phyloP scores from a whole-genome alignment of 1,284 basidiomycete genomes.

The Neonothopanus nambi region DNA sequence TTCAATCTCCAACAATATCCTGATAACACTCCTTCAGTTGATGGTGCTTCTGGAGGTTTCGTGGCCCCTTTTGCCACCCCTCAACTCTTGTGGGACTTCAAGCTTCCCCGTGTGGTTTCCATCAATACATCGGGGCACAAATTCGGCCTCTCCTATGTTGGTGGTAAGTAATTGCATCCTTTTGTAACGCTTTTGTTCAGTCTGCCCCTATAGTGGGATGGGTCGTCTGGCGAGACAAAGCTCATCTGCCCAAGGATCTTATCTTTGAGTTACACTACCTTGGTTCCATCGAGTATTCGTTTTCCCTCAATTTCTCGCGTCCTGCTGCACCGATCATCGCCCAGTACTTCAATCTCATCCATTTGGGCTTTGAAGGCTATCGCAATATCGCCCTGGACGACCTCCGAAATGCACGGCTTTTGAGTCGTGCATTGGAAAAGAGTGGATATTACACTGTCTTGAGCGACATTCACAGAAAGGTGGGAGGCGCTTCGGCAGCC shows the following conservation, averaged over 20 bases:
- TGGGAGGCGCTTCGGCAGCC: conserved; percentile 31
- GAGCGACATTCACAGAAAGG: conserved; percentile 66
- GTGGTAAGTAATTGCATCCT: conserved; percentile 78
- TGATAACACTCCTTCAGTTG: conserved; percentile 44
- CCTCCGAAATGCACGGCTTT: conserved; percentile 80
- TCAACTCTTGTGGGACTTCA: conserved; percentile 85
- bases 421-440: conserved; percentile 85
- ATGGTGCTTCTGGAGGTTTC: conserved; percentile 82
- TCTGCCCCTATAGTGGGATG: conserved; percentile 61
- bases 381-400: conserved; percentile 73
- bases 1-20: conserved; percentile 12
- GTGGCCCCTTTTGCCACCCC: conserved; percentile 84
- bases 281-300: conserved; percentile 65
- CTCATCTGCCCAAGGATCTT: conserved; percentile 81
- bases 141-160: conserved; percentile 85
- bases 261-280: conserved; percentile 93
- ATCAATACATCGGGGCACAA: conserved; percentile 92
- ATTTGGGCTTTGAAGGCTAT: conserved; percentile 85
- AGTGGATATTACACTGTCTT: conserved; percentile 77
- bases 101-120: conserved; percentile 82
- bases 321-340: conserved; percentile 89
- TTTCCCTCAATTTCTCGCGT: conserved; percentile 94
- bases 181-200: conserved; percentile 39
- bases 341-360: conserved; percentile 90
- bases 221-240: conserved; percentile 81